Conservation (phyloP, 129 eudicot species). For the Daucus carota region DH1_v3.0 NC_030388.2:32474001-32474500, state of each 20-base stretch:
- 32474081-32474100: not conserved
- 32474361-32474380: conserved; percentile 79
- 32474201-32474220: conserved; percentile 22
- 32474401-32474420: conserved; percentile 6
- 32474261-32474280: conserved; percentile 90
- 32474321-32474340: conserved; percentile 78
- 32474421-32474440: not conserved
- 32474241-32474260: conserved; percentile 87
- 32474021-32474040: conserved; percentile 48
- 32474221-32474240: conserved; percentile 97
- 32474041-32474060: not conserved
- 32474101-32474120: not conserved
- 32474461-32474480: not conserved
- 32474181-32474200: conserved; percentile 8
- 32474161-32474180: not conserved
- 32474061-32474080: not conserved
- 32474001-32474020: conserved; percentile 75
- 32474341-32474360: conserved; percentile 83
- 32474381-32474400: conserved; percentile 74
- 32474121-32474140: not conserved
- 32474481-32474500: not conserved
- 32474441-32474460: not conserved
- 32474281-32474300: conserved; percentile 90
- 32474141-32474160: not conserved
- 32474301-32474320: conserved; percentile 77